Percentiles rank a stretch among this genome's conserved stretches.
Evolutionary conservation across 2,329 filamentous ascomycete species (phyloP).

Genomic region (Fusarium sp.): DNA sequence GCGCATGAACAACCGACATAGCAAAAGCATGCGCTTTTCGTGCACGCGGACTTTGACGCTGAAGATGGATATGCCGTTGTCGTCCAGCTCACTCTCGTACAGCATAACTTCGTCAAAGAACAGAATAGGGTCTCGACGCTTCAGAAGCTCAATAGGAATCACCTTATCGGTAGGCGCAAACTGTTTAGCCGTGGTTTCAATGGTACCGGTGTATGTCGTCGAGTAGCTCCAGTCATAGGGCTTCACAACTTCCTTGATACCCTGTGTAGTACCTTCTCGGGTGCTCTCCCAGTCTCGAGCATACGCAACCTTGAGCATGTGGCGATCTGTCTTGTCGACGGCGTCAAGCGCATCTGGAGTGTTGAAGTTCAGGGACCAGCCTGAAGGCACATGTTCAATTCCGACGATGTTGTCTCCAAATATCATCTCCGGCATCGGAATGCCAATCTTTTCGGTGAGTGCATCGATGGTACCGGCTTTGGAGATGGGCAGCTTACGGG

Average conservation of each 20-base stretch:
- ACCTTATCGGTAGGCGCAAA: conserved; percentile 52
- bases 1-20: conserved; percentile 90
- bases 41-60: conserved; percentile 95
- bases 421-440: conserved; percentile 97
- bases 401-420: conserved; percentile 93
- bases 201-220: conserved; percentile 84
- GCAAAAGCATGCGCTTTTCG: conserved; percentile 85
- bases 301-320: conserved; percentile 94
- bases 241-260: conserved; percentile 93
- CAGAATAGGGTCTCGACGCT: conserved; percentile 89
- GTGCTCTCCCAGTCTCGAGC: conserved; percentile 83
- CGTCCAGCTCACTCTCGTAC: conserved; percentile 97
- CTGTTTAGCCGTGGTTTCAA: conserved; percentile 52
- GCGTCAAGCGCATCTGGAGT: conserved; percentile 87
- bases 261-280: conserved; percentile 80
- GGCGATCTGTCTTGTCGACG: conserved; percentile 92
- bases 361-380: conserved; percentile 85
- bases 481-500: conserved; percentile 93
- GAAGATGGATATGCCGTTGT: conserved; percentile 93
- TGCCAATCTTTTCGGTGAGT: conserved; percentile 81
- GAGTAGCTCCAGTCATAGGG: conserved; percentile 99
- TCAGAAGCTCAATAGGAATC: conserved; percentile 89
- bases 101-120: conserved; percentile 97
- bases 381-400: conserved; percentile 77
- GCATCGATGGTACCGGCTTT: conserved; percentile 90